phyloP scores from a whole-genome alignment of 2,329 filamentous ascomycete species.

The Penicillium sp. region DNA sequence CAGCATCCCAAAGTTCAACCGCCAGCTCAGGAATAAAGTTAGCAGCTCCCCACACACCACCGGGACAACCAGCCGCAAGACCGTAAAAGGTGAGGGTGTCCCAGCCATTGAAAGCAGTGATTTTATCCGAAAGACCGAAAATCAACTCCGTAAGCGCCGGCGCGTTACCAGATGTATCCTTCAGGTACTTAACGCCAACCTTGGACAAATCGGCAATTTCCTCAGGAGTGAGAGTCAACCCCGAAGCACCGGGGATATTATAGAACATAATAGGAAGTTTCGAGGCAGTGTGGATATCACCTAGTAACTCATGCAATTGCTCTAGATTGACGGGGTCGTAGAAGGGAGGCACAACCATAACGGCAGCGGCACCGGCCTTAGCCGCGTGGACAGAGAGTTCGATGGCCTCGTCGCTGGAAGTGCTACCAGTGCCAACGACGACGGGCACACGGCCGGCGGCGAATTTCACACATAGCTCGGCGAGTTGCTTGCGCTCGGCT shows the following conservation, averaged over 20 bases:
- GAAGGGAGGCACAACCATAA: constrained; percentile 57
- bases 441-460: constrained; percentile 34
- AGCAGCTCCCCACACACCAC: constrained; percentile 56
- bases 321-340: constrained; percentile 51
- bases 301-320: constrained; percentile 46
- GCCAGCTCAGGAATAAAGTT: constrained; percentile 57
- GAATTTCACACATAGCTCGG: constrained; percentile 38
- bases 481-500: constrained; percentile 52
- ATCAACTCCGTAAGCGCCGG: constrained; percentile 56
- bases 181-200: constrained; percentile 55
- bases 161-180: constrained; percentile 58
- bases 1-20: constrained; percentile 52
- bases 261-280: constrained; percentile 56
- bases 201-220: constrained; percentile 51
- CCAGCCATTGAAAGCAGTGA: constrained; percentile 59
- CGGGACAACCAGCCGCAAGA: constrained; percentile 54
- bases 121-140: constrained; percentile 46
- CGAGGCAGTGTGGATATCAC: constrained; percentile 46
- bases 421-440: constrained; percentile 44
- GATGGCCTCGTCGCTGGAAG: constrained; percentile 46
- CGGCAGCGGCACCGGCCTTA: constrained; percentile 45
- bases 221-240: constrained; percentile 46
- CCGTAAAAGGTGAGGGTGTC: constrained; percentile 60
- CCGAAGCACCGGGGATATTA: constrained; percentile 56
- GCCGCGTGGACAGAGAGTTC: constrained; percentile 49